Evolutionary conservation across 2,329 filamentous ascomycete genomes (phyloP), one percentile per base, ranked within the genome.

Genomic region (Penicillium sp.): DNA sequence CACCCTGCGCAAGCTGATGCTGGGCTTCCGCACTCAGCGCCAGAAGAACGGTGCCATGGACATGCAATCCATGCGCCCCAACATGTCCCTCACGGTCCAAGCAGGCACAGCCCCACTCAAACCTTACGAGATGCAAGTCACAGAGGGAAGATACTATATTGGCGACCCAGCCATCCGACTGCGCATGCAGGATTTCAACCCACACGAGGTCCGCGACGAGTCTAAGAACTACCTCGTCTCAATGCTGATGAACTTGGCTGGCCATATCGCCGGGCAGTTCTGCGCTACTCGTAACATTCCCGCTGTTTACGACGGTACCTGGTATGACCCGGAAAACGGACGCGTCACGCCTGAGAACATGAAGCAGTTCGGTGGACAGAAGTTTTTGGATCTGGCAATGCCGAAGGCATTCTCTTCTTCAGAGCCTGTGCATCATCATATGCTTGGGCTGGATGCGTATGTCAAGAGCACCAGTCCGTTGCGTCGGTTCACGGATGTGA

Each of bases 381-480:
- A 74, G 10, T 75, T 81, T 77, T 61, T 73, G 62, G 54, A 68
- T 16, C 57, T 68, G 37, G 64, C 64, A n/a, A 56, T 71, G 14
- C 77, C 76, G 2, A 69, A 69, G 55, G 75, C 76, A 1, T 72
- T 80, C 14, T 72, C 81, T 16, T 75, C 79, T 33, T 79, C 78
- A 2, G 72, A 66, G 3, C 82, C 84, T 1, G 59, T 81, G 21
- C 75, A 71, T 14, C 84, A 88, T 64, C 69, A 72, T 4, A 69
- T 79, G 8, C 72, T 87, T 2, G 84, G 83, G 35, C 71, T 84
- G 27, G 71, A 79, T 27, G 68, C 77, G 26, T 88, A 88, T 64
- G 71, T 80, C 57, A 86, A 84, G 71, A 79, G 80, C 50, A 88
- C 85, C 0, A 86, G 82, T 65, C 86, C 86, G 1, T 75, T 88